Base-by-base conservation (phyloP, 345 rosid species). In the Citrus reticulata region DNA sequence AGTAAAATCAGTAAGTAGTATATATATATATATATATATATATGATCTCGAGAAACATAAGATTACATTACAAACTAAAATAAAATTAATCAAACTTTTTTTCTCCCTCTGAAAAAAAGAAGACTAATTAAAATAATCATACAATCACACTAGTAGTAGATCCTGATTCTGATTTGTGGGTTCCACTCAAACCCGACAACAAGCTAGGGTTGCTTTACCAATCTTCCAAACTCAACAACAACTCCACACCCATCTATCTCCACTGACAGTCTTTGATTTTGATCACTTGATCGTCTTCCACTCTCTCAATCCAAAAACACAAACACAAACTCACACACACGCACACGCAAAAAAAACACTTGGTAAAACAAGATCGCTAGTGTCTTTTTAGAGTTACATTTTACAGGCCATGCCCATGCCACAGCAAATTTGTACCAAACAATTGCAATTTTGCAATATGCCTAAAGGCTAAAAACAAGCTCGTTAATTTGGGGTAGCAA, bases 101-200 rank as follows among this genome's bases (percentile, higher is more conserved):
- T 46, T 42, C 49, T 11, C 51, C 51, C 51, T 46, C 51, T 1
- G 51, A 46, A 46, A 13, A 46, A 13, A 46, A 13, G 17, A 57
- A 72, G 59, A 24, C 46, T 22, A 30, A 68, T 35, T 51, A 72
- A 59, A 40, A 83, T 79, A 82, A 81, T 81, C 76, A 85, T 68
- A 81, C 73, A 82, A 17, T 70, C 84, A 84, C 82, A 84, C 75
- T 42, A 70, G 72, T 2, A 81, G 78, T 72, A 86, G 91, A 90
- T 93, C 93, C 88, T 79, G 84, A 76, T 85, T 82, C 83, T 78
- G 90, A 93, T 91, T 82, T 84, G 85, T 79, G 72, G 93, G 95
- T 85, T 87, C 94, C 92, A 88, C 89, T 74, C 58, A 73, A 63
- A 83, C 79, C 85, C 82, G 84, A 82, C 89, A 88, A 73, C 27